Conservation (phyloP, 2,329 filamentous ascomycete species). For the Neopestalotiopsis rosae region DNA sequence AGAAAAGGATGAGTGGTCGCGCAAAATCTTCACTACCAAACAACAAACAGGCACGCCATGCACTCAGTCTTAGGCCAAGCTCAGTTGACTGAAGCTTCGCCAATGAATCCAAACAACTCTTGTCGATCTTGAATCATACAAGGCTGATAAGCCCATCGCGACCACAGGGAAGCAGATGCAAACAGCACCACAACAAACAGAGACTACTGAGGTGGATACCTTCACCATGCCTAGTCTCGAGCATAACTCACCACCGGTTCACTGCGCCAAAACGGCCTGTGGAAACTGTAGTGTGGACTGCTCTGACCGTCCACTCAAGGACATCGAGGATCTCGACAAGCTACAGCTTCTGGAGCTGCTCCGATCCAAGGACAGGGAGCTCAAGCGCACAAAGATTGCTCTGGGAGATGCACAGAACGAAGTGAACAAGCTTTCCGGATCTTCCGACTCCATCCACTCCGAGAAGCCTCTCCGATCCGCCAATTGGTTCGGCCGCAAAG, state of each 20-base stretch:
- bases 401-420: background rate
- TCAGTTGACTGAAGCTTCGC: background rate
- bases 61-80: background rate
- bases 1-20: background rate
- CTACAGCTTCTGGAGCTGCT: conserved; percentile 1
- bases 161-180: background rate
- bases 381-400: conserved; percentile 4
- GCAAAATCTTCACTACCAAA: background rate
- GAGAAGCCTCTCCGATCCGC: conserved; percentile 15
- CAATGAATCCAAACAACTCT: background rate
- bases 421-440: conserved; percentile 43
- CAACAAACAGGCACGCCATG: background rate
- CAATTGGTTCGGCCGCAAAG: conserved; percentile 49
- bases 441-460: background rate
- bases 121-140: background rate
- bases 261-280: background rate
- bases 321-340: conserved; percentile 12
- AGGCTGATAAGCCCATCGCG: background rate
- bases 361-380: background rate
- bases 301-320: background rate
- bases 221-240: conserved; percentile 2
- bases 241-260: background rate
- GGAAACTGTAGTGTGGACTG: background rate
- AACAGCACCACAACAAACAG: background rate
- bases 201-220: background rate